Percentiles rank a stretch among this genome's conserved stretches.
Evolutionary conservation across 2,329 filamentous ascomycete genomes (phyloP).

Genomic region (Cordyceps cateniannulata): DNA sequence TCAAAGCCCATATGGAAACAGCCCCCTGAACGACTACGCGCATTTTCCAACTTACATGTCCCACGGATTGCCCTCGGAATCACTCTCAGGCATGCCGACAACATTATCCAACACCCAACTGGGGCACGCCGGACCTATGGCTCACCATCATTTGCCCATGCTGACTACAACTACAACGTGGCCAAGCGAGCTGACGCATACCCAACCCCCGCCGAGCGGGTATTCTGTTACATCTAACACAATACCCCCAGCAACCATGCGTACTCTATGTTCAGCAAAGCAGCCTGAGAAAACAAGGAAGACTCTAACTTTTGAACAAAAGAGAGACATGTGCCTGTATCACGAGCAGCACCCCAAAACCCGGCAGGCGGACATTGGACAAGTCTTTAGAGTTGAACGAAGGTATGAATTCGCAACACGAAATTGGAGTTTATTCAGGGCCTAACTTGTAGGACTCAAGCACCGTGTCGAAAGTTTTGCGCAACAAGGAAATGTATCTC

Average conservation of each 20-base stretch:
- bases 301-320: conserved; percentile 86
- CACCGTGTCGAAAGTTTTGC: conserved; percentile 96
- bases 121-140: conserved; percentile 33
- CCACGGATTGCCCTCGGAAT: conserved; percentile 44
- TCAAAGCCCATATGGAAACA: conserved; percentile 46
- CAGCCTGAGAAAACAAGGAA: conserved; percentile 60
- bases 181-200: conserved; percentile 76
- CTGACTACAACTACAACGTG: conserved; percentile 66
- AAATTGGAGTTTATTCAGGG: neutral
- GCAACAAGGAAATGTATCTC: conserved; percentile 91
- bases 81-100: conserved; percentile 47
- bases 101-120: conserved; percentile 37
- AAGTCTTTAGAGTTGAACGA: conserved; percentile 91
- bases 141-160: conserved; percentile 53
- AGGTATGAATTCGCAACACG: conserved; percentile 57
- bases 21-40: conserved; percentile 59
- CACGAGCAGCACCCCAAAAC: conserved; percentile 83
- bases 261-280: conserved; percentile 37
- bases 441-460: conserved; percentile 40
- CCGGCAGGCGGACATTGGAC: conserved; percentile 95
- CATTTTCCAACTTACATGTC: conserved; percentile 50
- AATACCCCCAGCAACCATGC: conserved; percentile 47
- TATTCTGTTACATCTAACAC: conserved; percentile 55
- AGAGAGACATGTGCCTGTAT: conserved; percentile 88
- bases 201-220: conserved; percentile 31